These are phyloP conservation scores for Cystobasidium ongulense DNA, from an alignment of 768 basidiomycete species.

Conservation along the genomic window DNA sequence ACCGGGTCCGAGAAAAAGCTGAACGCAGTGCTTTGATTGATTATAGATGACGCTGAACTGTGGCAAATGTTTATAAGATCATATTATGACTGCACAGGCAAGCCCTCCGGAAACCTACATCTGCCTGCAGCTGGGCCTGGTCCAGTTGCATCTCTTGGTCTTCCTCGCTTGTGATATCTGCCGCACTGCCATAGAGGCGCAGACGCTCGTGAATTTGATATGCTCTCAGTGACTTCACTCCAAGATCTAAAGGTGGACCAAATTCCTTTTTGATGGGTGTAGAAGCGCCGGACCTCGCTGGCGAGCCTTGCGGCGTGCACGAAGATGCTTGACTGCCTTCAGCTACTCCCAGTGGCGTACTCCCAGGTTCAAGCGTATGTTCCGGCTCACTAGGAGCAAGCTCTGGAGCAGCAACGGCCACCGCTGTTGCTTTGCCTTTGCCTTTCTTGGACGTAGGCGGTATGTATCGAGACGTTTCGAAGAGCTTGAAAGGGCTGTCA, in stretches of 20 bases:
- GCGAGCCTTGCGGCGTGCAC: not conserved
- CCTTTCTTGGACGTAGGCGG: not conserved
- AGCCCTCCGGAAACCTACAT: conserved; percentile 11
- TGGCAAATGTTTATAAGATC: not conserved
- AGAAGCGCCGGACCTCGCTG: not conserved
- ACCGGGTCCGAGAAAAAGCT: conserved; percentile 34
- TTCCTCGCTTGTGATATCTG: conserved; percentile 17
- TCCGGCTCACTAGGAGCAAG: too few species aligned
- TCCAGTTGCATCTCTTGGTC: conserved; percentile 27
- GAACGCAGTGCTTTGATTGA: conserved; percentile 17
- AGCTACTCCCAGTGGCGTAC: not conserved
- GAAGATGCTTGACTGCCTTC: not conserved
- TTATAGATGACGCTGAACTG: conserved; percentile 34
- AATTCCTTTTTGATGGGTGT: not conserved
- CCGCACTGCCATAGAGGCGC: conserved; percentile 14
- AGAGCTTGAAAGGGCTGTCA: conserved; percentile 10
- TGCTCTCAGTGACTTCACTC: not conserved
- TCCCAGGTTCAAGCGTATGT: too few species aligned
- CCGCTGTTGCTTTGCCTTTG: not conserved
- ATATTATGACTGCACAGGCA: not conserved
- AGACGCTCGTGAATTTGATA: conserved; percentile 16
- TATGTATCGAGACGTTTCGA: conserved; percentile 10
- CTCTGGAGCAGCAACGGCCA: not conserved
- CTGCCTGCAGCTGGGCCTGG: conserved; percentile 20
- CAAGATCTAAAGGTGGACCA: conserved; percentile 19